Conservation (phyloP, 2,329 filamentous ascomycete genomes). For the Fusarium agapanthi region DNA sequence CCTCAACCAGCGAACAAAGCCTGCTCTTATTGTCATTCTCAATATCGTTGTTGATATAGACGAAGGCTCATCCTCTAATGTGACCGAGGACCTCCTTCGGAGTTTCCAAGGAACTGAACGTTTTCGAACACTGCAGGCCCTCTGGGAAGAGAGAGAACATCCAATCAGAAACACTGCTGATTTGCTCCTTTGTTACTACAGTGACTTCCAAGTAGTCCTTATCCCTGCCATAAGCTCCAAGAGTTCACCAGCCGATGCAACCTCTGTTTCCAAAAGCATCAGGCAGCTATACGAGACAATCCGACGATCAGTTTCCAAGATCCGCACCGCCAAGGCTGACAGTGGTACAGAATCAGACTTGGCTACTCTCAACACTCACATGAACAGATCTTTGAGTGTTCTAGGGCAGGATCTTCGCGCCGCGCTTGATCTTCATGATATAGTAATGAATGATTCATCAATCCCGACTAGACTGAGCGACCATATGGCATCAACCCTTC, state of each 20-base stretch:
- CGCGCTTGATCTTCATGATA: not conserved
- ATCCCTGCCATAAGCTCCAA: not conserved
- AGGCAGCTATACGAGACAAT: not conserved
- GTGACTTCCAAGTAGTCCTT: conserved; percentile 4
- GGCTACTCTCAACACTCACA: not conserved
- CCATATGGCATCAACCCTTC: conserved; percentile 1
- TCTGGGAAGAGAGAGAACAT: not conserved
- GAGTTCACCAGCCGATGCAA: not conserved
- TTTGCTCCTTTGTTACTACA: conserved; percentile 13
- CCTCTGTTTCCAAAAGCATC: not conserved
- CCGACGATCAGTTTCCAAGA: not conserved
- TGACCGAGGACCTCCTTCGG: not conserved
- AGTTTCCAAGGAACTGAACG: conserved; percentile 7
- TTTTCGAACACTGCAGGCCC: not conserved
- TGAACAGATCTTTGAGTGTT: not conserved
- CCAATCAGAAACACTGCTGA: not conserved
- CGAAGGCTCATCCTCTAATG: not conserved
- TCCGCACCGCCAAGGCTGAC: not conserved
- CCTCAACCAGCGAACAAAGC: not conserved
- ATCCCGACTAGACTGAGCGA: conserved; percentile 3
- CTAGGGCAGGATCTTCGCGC: conserved; percentile 2
- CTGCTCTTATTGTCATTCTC: conserved; percentile 17
- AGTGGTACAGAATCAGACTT: not conserved
- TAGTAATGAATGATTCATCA: not conserved
- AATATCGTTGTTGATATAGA: conserved; percentile 5